Conservation (phyloP, 345 rosid genomes). For the Bretschneidera sinensis region DNA sequence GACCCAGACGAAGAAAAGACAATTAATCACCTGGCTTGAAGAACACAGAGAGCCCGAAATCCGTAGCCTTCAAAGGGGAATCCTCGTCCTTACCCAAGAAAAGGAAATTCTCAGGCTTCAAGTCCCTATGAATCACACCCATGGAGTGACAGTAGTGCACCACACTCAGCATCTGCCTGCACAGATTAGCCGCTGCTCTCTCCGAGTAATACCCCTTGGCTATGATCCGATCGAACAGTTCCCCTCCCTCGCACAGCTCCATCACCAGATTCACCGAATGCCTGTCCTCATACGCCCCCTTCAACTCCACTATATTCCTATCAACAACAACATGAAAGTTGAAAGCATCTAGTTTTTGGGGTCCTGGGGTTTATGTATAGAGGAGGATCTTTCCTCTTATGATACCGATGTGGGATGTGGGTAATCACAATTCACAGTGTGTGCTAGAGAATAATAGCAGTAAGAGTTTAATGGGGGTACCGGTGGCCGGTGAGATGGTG, state of each 20-base stretch:
- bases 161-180: slow-evolving; percentile 84
- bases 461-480: slow-evolving; percentile 17
- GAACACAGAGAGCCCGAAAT: slow-evolving; percentile 89
- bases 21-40: slow-evolving; percentile 73
- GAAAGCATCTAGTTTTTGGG: too few species aligned
- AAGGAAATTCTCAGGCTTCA: slow-evolving; percentile 96
- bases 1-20: not conserved
- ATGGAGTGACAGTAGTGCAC: slow-evolving; percentile 89
- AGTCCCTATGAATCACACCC: slow-evolving; percentile 95
- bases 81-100: slow-evolving; percentile 57
- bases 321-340: not conserved
- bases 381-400: too few species aligned
- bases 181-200: slow-evolving; percentile 78
- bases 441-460: not conserved
- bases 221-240: slow-evolving; percentile 90
- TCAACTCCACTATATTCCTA: slow-evolving; percentile 92
- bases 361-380: too few species aligned
- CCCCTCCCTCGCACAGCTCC: slow-evolving; percentile 97
- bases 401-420: too few species aligned
- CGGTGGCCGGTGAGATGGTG: slow-evolving; percentile 91
- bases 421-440: too few species aligned
- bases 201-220: slow-evolving; percentile 91
- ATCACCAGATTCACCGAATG: slow-evolving; percentile 76
- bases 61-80: slow-evolving; percentile 93
- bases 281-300: slow-evolving; percentile 83